Conservation (phyloP, 495 filamentous ascomycete species). For the Massariosphaeria phaeospora region DNA sequence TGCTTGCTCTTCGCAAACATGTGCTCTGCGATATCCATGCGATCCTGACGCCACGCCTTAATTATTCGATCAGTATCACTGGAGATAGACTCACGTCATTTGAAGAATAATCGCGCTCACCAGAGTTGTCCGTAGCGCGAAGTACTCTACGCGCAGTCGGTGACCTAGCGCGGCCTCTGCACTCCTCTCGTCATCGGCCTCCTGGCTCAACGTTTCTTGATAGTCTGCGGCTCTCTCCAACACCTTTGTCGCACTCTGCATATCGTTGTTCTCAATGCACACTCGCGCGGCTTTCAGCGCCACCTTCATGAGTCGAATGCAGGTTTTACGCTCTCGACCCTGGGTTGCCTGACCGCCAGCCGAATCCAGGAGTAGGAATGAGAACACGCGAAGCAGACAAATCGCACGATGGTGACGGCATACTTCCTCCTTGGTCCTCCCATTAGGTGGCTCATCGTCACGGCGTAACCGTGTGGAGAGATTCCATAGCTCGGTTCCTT, state of each 20-base stretch:
- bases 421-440: constrained; percentile 2
- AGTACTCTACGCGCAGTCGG: constrained; percentile 59
- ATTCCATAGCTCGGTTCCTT: constrained; percentile 64
- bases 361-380: constrained; percentile 63
- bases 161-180: constrained; percentile 29
- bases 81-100: not conserved
- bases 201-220: constrained; percentile 51
- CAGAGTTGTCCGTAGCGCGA: constrained; percentile 61
- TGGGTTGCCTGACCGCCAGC: constrained; percentile 38
- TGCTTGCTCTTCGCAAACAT: constrained; percentile 59
- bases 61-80: not conserved
- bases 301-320: constrained; percentile 56
- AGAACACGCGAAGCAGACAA: constrained; percentile 56
- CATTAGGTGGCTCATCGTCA: constrained; percentile 7
- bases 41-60: constrained; percentile 68
- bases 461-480: constrained; percentile 51
- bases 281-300: constrained; percentile 60
- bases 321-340: constrained; percentile 27
- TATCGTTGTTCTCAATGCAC: constrained; percentile 56
- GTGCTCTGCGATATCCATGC: constrained; percentile 70
- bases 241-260: constrained; percentile 53
- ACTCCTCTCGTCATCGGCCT: constrained; percentile 32
- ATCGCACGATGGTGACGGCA: constrained; percentile 5
- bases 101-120: constrained; percentile 45
- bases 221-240: constrained; percentile 62